Conservation (phyloP, 2,329 filamentous ascomycete species). For the Parasarocladium wereldwijsianum region DNA sequence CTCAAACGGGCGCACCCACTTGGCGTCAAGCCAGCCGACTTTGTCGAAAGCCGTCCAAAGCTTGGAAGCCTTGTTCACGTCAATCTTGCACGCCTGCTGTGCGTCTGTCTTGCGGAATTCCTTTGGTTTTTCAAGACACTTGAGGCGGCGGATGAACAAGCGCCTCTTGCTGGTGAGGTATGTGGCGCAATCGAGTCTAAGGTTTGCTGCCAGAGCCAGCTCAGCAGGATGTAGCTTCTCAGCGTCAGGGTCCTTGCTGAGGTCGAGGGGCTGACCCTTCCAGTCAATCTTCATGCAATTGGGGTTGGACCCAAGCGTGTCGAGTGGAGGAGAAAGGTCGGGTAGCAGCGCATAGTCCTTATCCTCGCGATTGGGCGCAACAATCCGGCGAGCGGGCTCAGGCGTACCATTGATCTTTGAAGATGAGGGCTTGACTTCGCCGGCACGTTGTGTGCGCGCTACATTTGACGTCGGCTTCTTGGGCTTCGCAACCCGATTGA, state of each 20-base stretch:
- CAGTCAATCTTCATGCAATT: slow-evolving; percentile 74
- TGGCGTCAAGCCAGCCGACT: slow-evolving; percentile 62
- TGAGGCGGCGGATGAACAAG: slow-evolving; percentile 67
- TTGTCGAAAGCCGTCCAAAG: slow-evolving; percentile 81
- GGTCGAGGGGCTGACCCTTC: slow-evolving; percentile 68
- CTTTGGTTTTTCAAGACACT: slow-evolving; percentile 53
- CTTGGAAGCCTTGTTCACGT: slow-evolving; percentile 94
- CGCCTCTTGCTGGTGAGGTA: slow-evolving; percentile 89
- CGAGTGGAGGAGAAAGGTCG: slow-evolving; percentile 57
- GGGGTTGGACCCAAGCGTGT: slow-evolving; percentile 48
- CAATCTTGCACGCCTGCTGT: slow-evolving; percentile 93
- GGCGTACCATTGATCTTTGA: slow-evolving; percentile 28
- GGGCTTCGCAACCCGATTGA: slow-evolving; percentile 22
- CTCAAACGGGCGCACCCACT: too few relatives aligned
- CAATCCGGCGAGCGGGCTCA: slow-evolving; percentile 33
- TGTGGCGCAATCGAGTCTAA: slow-evolving; percentile 72
- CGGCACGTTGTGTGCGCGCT: slow-evolving; percentile 20
- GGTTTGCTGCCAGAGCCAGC: slow-evolving; percentile 56
- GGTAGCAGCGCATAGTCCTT: slow-evolving; percentile 61
- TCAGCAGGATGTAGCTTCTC: slow-evolving; percentile 67
- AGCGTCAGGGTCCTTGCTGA: slow-evolving; percentile 56
- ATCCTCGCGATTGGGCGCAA: slow-evolving; percentile 62
- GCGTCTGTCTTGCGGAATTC: slow-evolving; percentile 92
- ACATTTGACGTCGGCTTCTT: slow-evolving; percentile 7
- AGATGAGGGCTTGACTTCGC: slow-evolving; percentile 10